phyloP scores from a whole-genome alignment of 2,329 filamentous ascomycete species.

The Fusarium sororula region DNA sequence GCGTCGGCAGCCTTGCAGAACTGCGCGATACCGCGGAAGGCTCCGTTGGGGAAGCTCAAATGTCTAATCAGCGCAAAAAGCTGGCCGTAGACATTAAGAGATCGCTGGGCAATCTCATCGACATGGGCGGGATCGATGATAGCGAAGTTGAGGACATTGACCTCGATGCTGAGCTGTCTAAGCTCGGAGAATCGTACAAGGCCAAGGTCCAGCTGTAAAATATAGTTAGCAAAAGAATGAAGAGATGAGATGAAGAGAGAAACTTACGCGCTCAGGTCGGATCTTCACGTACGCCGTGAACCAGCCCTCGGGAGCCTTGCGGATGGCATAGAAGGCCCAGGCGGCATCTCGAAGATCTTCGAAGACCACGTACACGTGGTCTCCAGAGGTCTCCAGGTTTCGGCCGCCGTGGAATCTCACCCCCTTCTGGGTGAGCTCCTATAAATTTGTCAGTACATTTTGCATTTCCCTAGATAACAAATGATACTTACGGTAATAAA shows the following conservation, averaged over 20 bases:
- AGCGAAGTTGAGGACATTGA: conserved; percentile 28
- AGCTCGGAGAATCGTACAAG: conserved; percentile 18
- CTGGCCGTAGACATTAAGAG: conserved; percentile 59
- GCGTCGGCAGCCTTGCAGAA: conserved; percentile 61
- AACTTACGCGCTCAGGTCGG: conserved; percentile 19
- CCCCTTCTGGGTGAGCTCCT: conserved; percentile 53
- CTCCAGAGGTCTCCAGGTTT: conserved; percentile 48
- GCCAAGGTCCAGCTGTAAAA: not conserved
- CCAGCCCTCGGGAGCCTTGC: conserved; percentile 57
- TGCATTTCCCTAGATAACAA: not conserved
- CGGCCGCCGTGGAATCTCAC: conserved; percentile 50
- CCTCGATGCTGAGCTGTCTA: conserved; percentile 46
- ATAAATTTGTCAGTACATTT: conserved; percentile 12
- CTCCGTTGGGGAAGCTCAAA: conserved; percentile 51
- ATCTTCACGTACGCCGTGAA: conserved; percentile 40
- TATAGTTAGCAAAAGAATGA: not conserved
- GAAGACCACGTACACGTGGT: conserved; percentile 64
- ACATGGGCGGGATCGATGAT: conserved; percentile 47
- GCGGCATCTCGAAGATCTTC: conserved; percentile 69
- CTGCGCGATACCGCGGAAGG: conserved; percentile 61
- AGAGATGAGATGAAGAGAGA: not conserved
- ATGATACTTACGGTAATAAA: conserved; percentile 56
- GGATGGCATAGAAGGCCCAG: conserved; percentile 57
- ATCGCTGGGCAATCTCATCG: conserved; percentile 42
- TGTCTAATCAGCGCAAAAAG: conserved; percentile 62